Percentiles rank a stretch among this genome's conserved stretches.
phyloP scores from a whole-genome alignment of 257 asterid species.

The Solanum acaule region DNA sequence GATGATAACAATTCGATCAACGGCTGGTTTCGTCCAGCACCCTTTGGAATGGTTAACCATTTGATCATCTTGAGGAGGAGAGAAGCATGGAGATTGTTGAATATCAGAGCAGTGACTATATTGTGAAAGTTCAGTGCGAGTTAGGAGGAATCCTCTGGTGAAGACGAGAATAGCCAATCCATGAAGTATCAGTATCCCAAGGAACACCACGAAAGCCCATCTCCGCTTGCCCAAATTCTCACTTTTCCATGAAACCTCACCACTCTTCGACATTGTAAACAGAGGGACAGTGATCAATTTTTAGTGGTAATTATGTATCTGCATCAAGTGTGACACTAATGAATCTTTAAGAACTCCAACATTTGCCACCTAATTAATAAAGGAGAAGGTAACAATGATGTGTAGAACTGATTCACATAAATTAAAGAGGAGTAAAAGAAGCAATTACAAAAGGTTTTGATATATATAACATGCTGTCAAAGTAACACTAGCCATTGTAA shows the following conservation, averaged over 20 bases:
- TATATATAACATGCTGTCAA: neutral
- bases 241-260: conserved; percentile 11
- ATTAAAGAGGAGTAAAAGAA: neutral
- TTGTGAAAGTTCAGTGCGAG: conserved; percentile 81
- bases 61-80: conserved; percentile 20
- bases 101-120: conserved; percentile 69
- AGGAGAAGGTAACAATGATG: neutral
- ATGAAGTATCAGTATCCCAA: conserved; percentile 59
- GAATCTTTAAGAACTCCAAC: neutral
- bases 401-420: neutral
- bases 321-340: neutral
- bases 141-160: conserved; percentile 90
- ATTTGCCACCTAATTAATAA: neutral
- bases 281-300: neutral
- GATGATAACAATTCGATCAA: conserved; percentile 71
- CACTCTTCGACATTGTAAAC: neutral
- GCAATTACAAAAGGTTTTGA: neutral
- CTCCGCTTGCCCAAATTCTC: conserved; percentile 37
- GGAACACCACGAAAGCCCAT: conserved; percentile 47
- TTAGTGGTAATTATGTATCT: neutral
- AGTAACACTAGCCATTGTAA: neutral
- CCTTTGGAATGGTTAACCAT: conserved; percentile 14
- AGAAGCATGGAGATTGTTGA: conserved; percentile 58
- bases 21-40: conserved; percentile 80
- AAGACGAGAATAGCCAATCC: conserved; percentile 49